A percentile compares a stretch with the other conserved stretches of the same genome.
Conservation (phyloP, 73 alveolate genomes). For the Paramecium bursaria region DNA sequence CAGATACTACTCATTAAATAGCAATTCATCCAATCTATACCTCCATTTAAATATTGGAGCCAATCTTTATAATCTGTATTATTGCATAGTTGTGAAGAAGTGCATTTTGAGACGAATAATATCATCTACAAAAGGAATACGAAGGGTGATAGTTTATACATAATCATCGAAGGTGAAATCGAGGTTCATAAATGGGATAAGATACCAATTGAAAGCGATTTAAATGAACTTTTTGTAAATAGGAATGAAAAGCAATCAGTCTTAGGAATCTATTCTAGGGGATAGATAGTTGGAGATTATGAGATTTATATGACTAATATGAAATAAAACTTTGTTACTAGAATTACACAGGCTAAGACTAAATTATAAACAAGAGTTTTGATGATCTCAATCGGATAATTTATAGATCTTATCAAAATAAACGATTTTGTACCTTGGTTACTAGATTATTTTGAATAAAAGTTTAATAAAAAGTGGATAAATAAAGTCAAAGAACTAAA, state of each 20-base stretch:
- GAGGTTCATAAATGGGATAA: slow-evolving; percentile 1
- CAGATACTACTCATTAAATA: no score
- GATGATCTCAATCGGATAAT: not conserved
- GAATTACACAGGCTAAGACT: slow-evolving; percentile 17
- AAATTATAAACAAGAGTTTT: not conserved
- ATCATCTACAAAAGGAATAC: not conserved
- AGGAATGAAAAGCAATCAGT: not conserved
- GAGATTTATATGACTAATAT: no score
- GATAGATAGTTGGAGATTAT: slow-evolving; percentile 41
- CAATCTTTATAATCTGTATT: not conserved
- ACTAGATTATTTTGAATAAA: slow-evolving; percentile 2
- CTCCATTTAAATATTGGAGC: slow-evolving; percentile 37
- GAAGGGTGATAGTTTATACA: slow-evolving; percentile 15
- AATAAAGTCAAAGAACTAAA: no score
- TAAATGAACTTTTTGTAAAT: not conserved
- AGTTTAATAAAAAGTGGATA: not conserved
- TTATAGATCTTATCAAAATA: not conserved
- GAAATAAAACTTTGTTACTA: not conserved
- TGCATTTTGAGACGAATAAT: not conserved
- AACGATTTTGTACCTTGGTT: slow-evolving; percentile 2
- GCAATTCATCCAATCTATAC: not conserved
- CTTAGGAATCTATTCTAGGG: slow-evolving; percentile 3
- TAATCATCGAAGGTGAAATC: slow-evolving; percentile 35
- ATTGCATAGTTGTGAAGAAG: slow-evolving; percentile 33
- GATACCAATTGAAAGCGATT: not conserved